A percentile compares a stretch with the other conserved stretches of the same genome.
phyloP scores from a whole-genome alignment of 352 stramenopile species.

The Pseudoperonospora humuli region DNA sequence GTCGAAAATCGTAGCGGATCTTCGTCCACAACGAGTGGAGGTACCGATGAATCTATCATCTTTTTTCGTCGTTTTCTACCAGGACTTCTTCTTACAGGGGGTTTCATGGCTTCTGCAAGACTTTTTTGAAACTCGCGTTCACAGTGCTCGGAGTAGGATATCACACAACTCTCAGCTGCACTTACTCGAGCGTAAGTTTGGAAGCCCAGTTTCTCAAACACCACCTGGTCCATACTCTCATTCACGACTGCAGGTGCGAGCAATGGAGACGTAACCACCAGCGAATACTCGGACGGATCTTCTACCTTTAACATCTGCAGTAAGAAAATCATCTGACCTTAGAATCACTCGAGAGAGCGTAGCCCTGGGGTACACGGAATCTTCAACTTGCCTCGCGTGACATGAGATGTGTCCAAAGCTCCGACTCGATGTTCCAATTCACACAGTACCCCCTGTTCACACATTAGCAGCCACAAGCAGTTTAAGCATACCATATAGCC shows the following conservation, averaged over 20 bases:
- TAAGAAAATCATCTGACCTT: neutral
- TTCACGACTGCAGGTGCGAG: conserved; percentile 45
- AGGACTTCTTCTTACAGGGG: conserved; percentile 13
- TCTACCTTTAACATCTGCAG: conserved; percentile 41
- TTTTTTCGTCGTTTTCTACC: conserved; percentile 14
- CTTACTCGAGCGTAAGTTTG: conserved; percentile 39
- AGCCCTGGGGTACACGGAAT: conserved; percentile 2
- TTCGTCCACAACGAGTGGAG: conserved; percentile 2
- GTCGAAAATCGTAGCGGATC: conserved; percentile 31
- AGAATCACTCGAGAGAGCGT: conserved; percentile 2
- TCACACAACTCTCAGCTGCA: conserved; percentile 51
- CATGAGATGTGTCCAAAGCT: conserved; percentile 50
- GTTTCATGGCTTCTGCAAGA: neutral
- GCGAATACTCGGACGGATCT: conserved; percentile 37
- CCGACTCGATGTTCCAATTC: conserved; percentile 72
- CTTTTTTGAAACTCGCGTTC: conserved; percentile 16
- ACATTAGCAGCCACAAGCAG: conserved; percentile 1
- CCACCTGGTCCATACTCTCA: conserved; percentile 72
- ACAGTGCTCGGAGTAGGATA: conserved; percentile 43
- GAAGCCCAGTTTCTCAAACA: conserved; percentile 75
- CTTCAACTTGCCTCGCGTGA: conserved; percentile 31
- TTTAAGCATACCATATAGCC: neutral
- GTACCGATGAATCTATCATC: neutral
- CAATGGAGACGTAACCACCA: conserved; percentile 53
- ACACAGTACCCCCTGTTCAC: conserved; percentile 60